phyloP scores from a whole-genome alignment of 257 asterid genomes.

The Solanum piurae region DNA sequence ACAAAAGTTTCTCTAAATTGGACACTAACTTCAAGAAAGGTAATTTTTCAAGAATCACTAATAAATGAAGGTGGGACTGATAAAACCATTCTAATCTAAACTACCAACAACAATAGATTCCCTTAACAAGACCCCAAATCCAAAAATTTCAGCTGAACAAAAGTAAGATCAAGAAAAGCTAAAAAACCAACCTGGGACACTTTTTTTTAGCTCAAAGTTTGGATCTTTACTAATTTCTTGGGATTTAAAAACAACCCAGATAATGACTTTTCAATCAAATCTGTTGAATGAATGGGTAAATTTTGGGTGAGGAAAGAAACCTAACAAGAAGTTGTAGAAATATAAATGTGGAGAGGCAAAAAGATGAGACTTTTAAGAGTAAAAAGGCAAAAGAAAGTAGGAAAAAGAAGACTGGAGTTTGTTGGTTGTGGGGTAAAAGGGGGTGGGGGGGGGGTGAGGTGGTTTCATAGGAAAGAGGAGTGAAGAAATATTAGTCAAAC shows the following conservation, averaged over 20 bases:
- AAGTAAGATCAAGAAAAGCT: background rate
- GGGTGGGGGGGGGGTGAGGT: background rate
- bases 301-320: constrained; percentile 17
- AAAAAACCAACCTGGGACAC: background rate
- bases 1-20: background rate
- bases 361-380: constrained; percentile 18
- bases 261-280: background rate
- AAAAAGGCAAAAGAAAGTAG: background rate
- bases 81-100: background rate
- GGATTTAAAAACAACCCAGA: background rate
- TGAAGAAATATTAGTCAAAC: constrained; percentile 40
- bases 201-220: background rate
- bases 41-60: background rate
- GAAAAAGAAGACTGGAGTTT: constrained; percentile 1
- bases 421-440: background rate
- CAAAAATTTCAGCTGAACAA: background rate
- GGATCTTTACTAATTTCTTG: constrained; percentile 19
- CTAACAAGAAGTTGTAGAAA: constrained; percentile 33
- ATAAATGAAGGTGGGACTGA: background rate
- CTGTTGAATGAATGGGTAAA: background rate
- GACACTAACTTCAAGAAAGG: background rate
- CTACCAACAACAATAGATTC: background rate
- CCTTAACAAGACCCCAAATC: background rate
- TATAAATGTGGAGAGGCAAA: constrained; percentile 31
- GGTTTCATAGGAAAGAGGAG: constrained; percentile 1